Evolutionary conservation across 1,284 basidiomycete genomes (phyloP), one percentile per base, ranked within the genome.

Genomic region (Hypsizygus ulmarius): DNA sequence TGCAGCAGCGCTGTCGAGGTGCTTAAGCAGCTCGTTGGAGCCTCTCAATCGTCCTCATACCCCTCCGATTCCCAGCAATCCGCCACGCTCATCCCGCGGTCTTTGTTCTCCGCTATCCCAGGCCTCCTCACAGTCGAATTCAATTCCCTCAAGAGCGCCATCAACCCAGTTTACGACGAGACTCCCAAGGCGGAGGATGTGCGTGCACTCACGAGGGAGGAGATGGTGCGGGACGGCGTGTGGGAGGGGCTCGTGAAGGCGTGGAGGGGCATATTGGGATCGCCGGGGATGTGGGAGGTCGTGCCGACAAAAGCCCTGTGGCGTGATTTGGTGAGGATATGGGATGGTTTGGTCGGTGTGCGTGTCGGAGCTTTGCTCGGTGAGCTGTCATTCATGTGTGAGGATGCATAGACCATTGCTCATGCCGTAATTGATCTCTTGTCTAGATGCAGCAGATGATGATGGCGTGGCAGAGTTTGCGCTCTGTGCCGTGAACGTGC

Each of bases 101-200:
- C 70, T 0, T 59, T 87, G 11, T 83, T 86, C 61, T 78, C 75
- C 1, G 71, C 79, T 0, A 70, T 69, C 39, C 79, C 82, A 4
- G 83, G 83, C 0, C 57, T 89, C 32, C 66, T 90, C 11, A 77
- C 77, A 0, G 68, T 70, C 0, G 83, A 86, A 2, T 84, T 75
- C 62, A 72, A 68, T 41, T 61, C 62, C 5, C 62, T 86, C 15
- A 67, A 74, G 12, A 55, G 57, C 1, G 64, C 64, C 0, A 76
- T 87, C 11, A 70, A 71, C 52, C 67, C 74, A 1, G 63, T 84
- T 16, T 67, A 81, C 47, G 75, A 79, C 2, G 68, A 80, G 52
- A 76, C 77, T 30, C 73, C 79, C 0, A 67, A 68, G 33, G 50
- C 78, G 10, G 64, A 68, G 5, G 80, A 85, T 56, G 65, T 87